Evolutionary conservation across 2,329 filamentous ascomycete species (phyloP), one percentile per base, ranked within the genome.

Genomic region (Sporothrix dimorphospora): DNA sequence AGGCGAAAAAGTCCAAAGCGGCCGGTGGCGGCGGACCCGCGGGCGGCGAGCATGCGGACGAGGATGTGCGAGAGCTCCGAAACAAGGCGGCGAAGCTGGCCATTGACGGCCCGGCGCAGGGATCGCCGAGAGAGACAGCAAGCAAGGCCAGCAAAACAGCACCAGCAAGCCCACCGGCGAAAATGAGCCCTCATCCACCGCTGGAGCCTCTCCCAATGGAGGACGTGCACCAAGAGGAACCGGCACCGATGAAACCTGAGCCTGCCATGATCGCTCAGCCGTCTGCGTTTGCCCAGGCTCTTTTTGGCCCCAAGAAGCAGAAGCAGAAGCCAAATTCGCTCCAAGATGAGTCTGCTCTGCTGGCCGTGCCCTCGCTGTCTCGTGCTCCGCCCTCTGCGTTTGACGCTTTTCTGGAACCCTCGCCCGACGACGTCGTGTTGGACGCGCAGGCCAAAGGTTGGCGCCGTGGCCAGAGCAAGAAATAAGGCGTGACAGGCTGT

Each of bases 371-470:
- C 69, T 88, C 88, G 73, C 81, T 84, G 76, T 81, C 81, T 16
- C 84, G 84, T 53, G 81, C 85, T 40, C 81, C 83, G 71, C 85
- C 85, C 7, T 70, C 72, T 57, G 61, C 72, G 79, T 79, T 84
- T 81, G 79, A 85, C 78, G 84, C 90, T 73, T 98, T 98, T 83
- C 85, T 91, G 85, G 89, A 90, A 80, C 94, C 95, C 71, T 98
- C 94, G 82, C 94, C 94, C 76, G 94, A 98, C 83, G 94, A 98
- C 81, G 83, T 96, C 78, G 92, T 98, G 78, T 86, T 94, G 75
- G 89, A 91, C 81, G 95, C 94, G 77, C 95, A 97, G 85, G 91
- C 91, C 83, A 92, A 94, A 93, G 91, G 92, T 94, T 92, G 90
- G 90, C 87, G 83, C 79, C 85, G 84, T 81, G 81, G 82, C 78